Evolutionary conservation across 352 stramenopile genomes (phyloP).

Genomic region (Globisporangium viniferum): DNA sequence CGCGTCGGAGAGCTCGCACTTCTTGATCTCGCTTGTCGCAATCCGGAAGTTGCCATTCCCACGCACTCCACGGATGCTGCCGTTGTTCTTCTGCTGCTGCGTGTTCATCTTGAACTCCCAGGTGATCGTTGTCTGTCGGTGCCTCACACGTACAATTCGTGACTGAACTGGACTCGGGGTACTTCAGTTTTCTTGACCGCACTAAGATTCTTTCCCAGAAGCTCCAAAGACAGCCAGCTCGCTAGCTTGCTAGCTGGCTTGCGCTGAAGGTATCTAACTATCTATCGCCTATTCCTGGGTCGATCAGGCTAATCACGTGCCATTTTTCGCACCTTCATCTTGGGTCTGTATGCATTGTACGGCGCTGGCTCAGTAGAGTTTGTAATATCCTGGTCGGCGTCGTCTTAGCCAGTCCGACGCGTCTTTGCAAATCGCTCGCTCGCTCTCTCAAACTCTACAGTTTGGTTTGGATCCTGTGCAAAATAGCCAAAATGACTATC

Average conservation of each 20-base stretch:
- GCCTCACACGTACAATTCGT: neutral
- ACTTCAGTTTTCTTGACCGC: neutral
- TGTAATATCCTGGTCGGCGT: neutral
- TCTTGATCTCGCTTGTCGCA: neutral
- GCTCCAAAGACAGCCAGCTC: neutral
- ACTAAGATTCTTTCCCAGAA: neutral
- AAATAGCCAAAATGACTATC: neutral
- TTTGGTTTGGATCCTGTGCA: neutral
- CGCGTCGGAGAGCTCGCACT: neutral
- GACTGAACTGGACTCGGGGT: neutral
- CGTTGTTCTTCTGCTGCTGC: constrained; percentile 1
- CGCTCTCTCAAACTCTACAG: neutral
- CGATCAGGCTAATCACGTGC: neutral
- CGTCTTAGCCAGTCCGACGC: neutral
- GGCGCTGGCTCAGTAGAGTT: neutral
- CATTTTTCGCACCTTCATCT: neutral
- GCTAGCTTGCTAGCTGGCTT: neutral
- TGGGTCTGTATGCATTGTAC: neutral
- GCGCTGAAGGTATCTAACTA: neutral
- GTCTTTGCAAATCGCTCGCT: neutral
- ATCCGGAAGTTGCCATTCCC: constrained; percentile 9
- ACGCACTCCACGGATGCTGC: neutral
- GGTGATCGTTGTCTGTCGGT: neutral
- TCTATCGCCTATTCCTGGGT: neutral
- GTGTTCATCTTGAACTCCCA: neutral